Conservation (phyloP, 305 asterid species). For the Salvia sclarea region DNA sequence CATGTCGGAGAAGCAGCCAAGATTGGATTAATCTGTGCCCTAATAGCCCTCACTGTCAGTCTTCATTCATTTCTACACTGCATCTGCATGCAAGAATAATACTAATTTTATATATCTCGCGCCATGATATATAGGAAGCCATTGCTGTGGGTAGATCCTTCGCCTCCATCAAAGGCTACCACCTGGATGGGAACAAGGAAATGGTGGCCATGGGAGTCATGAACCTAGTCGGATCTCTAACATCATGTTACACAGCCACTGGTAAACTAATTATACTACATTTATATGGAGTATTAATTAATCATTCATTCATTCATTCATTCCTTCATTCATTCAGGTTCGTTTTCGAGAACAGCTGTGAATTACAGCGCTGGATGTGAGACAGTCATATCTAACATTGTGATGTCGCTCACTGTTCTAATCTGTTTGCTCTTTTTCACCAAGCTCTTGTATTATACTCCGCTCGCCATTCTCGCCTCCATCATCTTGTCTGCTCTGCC, state of each 20-base stretch:
- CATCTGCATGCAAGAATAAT: no score
- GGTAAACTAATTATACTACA: no score
- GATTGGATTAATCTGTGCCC: constrained; percentile 69
- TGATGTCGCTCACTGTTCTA: constrained; percentile 70
- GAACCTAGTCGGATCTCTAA: constrained; percentile 73
- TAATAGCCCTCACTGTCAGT: constrained; percentile 79
- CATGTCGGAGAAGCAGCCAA: constrained; percentile 55
- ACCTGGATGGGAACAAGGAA: constrained; percentile 84
- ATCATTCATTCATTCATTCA: no score
- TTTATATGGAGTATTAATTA: no score
- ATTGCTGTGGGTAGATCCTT: constrained; percentile 87
- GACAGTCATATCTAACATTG: constrained; percentile 73
- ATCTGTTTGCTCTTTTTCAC: constrained; percentile 62
- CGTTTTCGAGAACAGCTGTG: constrained; percentile 88
- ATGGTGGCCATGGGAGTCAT: constrained; percentile 81
- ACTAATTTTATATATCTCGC: neutral
- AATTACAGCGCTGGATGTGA: constrained; percentile 81
- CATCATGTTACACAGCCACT: constrained; percentile 79
- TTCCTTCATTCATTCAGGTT: no score
- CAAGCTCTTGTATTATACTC: constrained; percentile 67
- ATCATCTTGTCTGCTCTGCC: constrained; percentile 78
- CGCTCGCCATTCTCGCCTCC: constrained; percentile 73
- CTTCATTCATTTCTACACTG: no score
- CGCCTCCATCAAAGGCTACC: constrained; percentile 78
- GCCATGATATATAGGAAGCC: constrained; percentile 57